phyloP scores from a whole-genome alignment of 495 filamentous ascomycete genomes.

The Talaromyces stipitatus region DNA sequence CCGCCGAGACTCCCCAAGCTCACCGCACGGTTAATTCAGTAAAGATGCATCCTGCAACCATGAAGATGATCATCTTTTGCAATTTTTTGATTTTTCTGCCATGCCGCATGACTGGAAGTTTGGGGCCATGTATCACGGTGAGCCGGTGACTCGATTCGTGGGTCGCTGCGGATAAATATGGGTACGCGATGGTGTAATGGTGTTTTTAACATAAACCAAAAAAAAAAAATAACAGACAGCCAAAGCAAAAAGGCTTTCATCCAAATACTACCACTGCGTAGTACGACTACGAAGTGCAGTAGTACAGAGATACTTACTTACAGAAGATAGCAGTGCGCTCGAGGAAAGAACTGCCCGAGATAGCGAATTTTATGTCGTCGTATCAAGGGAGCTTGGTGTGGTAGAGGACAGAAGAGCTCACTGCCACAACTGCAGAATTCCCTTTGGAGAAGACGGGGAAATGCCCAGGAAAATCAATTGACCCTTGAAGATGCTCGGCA shows the following conservation, averaged over 20 bases:
- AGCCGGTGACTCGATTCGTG: constrained; percentile 3
- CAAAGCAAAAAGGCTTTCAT: neutral
- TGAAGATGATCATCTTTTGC: neutral
- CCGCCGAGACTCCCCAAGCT: neutral
- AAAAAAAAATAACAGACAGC: neutral
- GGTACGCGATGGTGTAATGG: neutral
- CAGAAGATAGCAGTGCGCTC: neutral
- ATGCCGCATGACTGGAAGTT: neutral
- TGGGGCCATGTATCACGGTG: neutral
- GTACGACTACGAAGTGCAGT: neutral
- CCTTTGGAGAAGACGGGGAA: neutral
- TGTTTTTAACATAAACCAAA: neutral
- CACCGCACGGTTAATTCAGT: constrained; percentile 2
- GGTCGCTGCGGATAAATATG: neutral
- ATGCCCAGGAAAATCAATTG: neutral
- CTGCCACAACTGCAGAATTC: neutral
- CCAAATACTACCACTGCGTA: neutral
- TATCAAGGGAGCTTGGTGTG: neutral
- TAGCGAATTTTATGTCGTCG: neutral
- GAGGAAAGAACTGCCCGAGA: neutral
- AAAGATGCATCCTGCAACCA: neutral
- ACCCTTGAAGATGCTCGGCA: neutral
- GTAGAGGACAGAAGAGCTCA: neutral
- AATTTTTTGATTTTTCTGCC: neutral
- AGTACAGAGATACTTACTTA: neutral